Evolutionary conservation across 2,329 filamentous ascomycete species (phyloP).

Genomic region (Graphilbum fragrans): DNA sequence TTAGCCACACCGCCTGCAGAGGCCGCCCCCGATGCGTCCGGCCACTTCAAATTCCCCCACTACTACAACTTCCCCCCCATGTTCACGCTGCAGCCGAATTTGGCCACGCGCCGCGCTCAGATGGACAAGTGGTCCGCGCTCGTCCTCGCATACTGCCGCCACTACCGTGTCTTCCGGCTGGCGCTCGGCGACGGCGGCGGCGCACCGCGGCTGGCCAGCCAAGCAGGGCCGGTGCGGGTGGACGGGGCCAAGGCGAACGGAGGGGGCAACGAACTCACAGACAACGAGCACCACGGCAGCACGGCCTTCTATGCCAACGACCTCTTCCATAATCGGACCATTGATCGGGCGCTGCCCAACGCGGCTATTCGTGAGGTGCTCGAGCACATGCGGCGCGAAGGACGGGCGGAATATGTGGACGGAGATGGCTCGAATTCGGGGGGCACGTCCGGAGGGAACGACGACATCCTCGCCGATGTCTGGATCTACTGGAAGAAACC

Average conservation of each 20-base stretch:
- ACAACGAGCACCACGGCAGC: conserved; percentile 1
- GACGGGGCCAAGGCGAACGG: conserved; percentile 20
- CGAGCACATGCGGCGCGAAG: conserved; percentile 45
- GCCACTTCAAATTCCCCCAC: conserved; percentile 41
- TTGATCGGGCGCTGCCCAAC: conserved; percentile 37
- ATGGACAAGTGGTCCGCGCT: conserved; percentile 78
- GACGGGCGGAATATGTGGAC: conserved; percentile 53
- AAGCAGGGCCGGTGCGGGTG: conserved; percentile 22
- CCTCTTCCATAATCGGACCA: conserved; percentile 44
- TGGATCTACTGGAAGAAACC: conserved; percentile 79
- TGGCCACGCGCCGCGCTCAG: conserved; percentile 61
- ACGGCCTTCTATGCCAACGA: conserved; percentile 13
- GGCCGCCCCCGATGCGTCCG: too few relatives aligned
- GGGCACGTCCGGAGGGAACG: neutral
- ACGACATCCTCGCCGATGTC: conserved; percentile 31
- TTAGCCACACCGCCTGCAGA: too few relatives aligned
- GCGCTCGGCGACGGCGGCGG: conserved; percentile 45
- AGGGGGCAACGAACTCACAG: neutral
- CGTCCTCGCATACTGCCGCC: conserved; percentile 71
- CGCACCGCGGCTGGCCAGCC: conserved; percentile 21
- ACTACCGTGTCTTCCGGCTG: conserved; percentile 66
- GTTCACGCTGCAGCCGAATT: conserved; percentile 71
- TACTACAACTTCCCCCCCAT: conserved; percentile 72
- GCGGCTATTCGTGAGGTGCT: conserved; percentile 46
- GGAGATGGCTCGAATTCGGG: conserved; percentile 14